These are phyloP conservation scores for Oryza coarctata DNA, from an alignment of 176 grass and related monocot genomes.

Conservation along the genomic window DNA sequence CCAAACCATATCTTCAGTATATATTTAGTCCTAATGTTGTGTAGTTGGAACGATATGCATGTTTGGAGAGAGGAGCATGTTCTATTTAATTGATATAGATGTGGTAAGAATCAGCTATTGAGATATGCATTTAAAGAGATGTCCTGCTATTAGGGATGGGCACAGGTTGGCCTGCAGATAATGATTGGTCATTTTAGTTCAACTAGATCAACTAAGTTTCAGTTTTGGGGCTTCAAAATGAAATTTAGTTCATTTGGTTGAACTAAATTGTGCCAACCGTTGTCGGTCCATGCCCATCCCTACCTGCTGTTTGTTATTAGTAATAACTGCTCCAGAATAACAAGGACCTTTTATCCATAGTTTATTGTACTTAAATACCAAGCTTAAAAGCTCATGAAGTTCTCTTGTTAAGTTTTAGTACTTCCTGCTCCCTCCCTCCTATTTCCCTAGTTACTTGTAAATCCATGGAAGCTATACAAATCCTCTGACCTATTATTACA, in stretches of 20 bases:
- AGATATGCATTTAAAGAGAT: conserved; percentile 9
- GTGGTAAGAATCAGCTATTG: not conserved
- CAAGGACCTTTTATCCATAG: not conserved
- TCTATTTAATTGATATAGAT: conserved; percentile 20
- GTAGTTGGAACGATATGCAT: conserved; percentile 6
- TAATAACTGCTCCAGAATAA: not conserved
- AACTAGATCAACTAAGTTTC: too few species aligned
- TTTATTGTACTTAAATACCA: conserved; percentile 18
- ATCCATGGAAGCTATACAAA: conserved; percentile 2
- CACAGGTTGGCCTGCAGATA: too few species aligned
- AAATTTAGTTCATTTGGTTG: too few species aligned
- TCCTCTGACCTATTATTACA: conserved; percentile 30
- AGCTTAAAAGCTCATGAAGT: not conserved
- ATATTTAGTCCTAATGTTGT: not conserved
- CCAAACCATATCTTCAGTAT: not conserved
- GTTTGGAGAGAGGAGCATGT: conserved; percentile 1
- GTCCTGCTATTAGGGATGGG: not conserved
- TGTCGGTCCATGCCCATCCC: too few species aligned
- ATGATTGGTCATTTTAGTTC: too few species aligned
- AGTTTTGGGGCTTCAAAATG: too few species aligned
- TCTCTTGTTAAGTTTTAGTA: conserved; percentile 7
- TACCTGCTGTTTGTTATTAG: not conserved
- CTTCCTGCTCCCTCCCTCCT: not conserved
- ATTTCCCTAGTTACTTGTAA: conserved; percentile 13
- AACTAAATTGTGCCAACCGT: too few species aligned